Conservation (phyloP, 108 stramenopile species). For the Bacterosira constricta region DNA sequence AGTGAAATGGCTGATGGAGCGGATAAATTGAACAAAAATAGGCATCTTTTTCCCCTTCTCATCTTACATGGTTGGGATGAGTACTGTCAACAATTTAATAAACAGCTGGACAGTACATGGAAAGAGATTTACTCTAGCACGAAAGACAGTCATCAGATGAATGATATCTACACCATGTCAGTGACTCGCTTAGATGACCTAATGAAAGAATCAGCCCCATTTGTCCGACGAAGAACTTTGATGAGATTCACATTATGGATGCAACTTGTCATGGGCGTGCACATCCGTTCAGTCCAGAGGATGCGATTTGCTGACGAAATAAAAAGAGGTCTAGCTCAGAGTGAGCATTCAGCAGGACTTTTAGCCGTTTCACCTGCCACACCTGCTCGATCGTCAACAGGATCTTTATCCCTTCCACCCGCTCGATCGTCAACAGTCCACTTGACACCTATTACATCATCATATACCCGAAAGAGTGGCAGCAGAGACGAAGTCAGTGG, state of each 20-base stretch:
- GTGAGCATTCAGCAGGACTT: neutral
- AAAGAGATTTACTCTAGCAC: neutral
- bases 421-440: neutral
- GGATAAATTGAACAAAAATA: neutral
- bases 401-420: too few relatives aligned
- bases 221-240: slow-evolving; percentile 22
- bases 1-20: neutral
- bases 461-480: neutral
- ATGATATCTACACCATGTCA: slow-evolving; percentile 13
- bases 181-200: slow-evolving; percentile 1
- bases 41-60: slow-evolving; percentile 12
- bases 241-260: slow-evolving; percentile 35
- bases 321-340: neutral
- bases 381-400: neutral
- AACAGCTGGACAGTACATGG: slow-evolving; percentile 33
- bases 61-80: slow-evolving; percentile 30
- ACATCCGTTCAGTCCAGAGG: slow-evolving; percentile 29
- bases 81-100: slow-evolving; percentile 20
- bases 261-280: slow-evolving; percentile 28
- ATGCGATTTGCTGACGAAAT: slow-evolving; percentile 21
- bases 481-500: neutral
- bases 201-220: neutral
- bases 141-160: neutral
- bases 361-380: neutral
- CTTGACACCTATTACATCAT: slow-evolving; percentile 3